Percentiles rank a stretch among this genome's conserved stretches.
phyloP scores from a whole-genome alignment of 75 land plant genomes.

The Cunninghamia lanceolata region DNA sequence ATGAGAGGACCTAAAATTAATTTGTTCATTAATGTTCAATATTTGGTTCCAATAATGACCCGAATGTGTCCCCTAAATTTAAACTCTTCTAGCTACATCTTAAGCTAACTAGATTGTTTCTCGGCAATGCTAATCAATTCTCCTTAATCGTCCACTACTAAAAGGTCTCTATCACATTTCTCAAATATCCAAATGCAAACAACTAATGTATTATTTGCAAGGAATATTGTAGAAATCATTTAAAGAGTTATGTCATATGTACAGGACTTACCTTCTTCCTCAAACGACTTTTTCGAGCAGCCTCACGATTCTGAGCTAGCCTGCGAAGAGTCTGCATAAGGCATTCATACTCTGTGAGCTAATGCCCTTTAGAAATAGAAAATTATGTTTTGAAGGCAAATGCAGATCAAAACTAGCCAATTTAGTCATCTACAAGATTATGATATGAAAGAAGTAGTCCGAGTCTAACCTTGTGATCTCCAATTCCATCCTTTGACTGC shows the following conservation, averaged over 20 bases:
- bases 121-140: not conserved
- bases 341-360: not conserved
- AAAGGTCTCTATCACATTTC: not conserved
- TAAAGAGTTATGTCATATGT: not conserved
- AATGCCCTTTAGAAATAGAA: not conserved
- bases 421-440: not conserved
- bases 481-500: not conserved
- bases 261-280: constrained; percentile 54
- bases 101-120: not conserved
- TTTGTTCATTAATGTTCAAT: not conserved
- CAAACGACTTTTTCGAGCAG: constrained; percentile 72
- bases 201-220: not conserved
- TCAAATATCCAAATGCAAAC: not conserved
- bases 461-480: constrained; percentile 1
- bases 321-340: constrained; percentile 51
- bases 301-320: constrained; percentile 81
- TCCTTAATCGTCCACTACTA: not conserved
- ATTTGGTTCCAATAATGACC: not conserved
- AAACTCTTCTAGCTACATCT: not conserved
- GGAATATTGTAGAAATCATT: not conserved
- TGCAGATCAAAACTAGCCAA: not conserved
- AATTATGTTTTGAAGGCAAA: not conserved
- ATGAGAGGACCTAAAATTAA: no score
- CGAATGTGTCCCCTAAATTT: not conserved
- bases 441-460: not conserved